Percentiles rank a stretch among this genome's conserved stretches.
These are phyloP conservation scores for Arthrobotrys pseudoclavata DNA, from an alignment of 2,329 filamentous ascomycete genomes.

Conservation along the genomic window DNA sequence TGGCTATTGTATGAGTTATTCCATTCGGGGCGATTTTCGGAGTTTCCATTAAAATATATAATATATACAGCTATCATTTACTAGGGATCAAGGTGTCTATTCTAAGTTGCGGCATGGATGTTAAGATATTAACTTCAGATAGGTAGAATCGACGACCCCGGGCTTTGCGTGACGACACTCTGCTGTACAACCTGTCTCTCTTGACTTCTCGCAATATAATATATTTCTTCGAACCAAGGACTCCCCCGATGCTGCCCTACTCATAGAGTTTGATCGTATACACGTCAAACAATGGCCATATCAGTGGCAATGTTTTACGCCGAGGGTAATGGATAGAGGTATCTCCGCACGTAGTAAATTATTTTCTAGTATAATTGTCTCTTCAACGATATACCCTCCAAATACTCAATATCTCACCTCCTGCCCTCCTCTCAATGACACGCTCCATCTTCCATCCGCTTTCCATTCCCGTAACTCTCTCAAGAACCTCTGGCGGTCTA, in stretches of 20 bases:
- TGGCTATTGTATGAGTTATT: slow-evolving; percentile 3
- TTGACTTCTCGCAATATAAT: too few species aligned
- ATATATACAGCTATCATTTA: neutral
- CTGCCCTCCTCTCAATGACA: slow-evolving; percentile 83
- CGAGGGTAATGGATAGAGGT: too few species aligned
- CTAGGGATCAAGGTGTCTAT: neutral
- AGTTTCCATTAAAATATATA: slow-evolving; percentile 1
- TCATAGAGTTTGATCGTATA: too few species aligned
- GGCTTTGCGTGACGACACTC: too few species aligned
- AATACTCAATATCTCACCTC: slow-evolving; percentile 94
- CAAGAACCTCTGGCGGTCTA: slow-evolving; percentile 80
- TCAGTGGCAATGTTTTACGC: too few species aligned
- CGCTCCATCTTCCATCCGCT: slow-evolving; percentile 79
- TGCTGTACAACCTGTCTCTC: too few species aligned
- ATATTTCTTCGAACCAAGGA: too few species aligned
- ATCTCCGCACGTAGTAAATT: too few species aligned
- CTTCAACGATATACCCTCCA: slow-evolving; percentile 81
- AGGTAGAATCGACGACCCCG: neutral
- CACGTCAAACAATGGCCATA: too few species aligned
- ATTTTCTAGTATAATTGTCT: too few species aligned
- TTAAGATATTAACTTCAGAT: neutral
- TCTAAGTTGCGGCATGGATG: neutral
- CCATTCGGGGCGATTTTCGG: slow-evolving; percentile 23
- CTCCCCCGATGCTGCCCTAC: too few species aligned
- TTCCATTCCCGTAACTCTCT: slow-evolving; percentile 73